These are phyloP conservation scores for Styphnolobium japonicum DNA, from an alignment of 306 rosid genomes.

Conservation along the genomic window DNA sequence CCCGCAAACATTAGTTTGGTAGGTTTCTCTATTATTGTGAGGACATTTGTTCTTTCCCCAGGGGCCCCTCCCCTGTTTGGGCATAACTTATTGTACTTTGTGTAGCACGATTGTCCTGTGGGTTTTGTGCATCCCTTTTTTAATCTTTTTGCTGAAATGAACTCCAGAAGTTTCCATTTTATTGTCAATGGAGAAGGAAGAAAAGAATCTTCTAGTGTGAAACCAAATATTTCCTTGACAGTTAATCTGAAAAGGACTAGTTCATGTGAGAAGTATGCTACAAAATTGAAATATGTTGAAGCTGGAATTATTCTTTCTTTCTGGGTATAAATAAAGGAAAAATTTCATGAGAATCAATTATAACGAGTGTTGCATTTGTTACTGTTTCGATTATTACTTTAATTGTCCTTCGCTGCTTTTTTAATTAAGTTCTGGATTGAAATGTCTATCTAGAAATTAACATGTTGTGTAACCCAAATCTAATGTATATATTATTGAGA, in stretches of 20 bases:
- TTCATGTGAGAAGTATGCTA: too few species aligned
- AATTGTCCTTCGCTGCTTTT: not conserved
- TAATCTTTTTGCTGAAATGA: not conserved
- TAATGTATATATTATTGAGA: slow-evolving; percentile 1
- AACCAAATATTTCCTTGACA: not conserved
- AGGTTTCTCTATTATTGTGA: slow-evolving; percentile 31
- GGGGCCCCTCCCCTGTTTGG: slow-evolving; percentile 11
- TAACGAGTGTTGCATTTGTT: slow-evolving; percentile 3
- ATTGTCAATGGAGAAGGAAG: not conserved
- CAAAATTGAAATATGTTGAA: too few species aligned
- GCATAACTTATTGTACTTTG: not conserved
- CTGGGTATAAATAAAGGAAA: not conserved
- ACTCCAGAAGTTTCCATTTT: slow-evolving; percentile 8
- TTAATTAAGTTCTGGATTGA: slow-evolving; percentile 13
- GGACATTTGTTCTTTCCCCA: not conserved
- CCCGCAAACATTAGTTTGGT: slow-evolving; percentile 82
- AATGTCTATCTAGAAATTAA: not conserved
- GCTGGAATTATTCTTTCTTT: not conserved
- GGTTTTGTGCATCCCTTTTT: slow-evolving; percentile 10
- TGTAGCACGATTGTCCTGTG: slow-evolving; percentile 1
- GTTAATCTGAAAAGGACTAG: not conserved
- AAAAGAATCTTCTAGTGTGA: not conserved
- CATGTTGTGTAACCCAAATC: too few species aligned
- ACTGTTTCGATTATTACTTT: slow-evolving; percentile 8
- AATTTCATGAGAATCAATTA: not conserved